Conservation (phyloP, 257 asterid genomes). For the Solanum habrochaites region DNA sequence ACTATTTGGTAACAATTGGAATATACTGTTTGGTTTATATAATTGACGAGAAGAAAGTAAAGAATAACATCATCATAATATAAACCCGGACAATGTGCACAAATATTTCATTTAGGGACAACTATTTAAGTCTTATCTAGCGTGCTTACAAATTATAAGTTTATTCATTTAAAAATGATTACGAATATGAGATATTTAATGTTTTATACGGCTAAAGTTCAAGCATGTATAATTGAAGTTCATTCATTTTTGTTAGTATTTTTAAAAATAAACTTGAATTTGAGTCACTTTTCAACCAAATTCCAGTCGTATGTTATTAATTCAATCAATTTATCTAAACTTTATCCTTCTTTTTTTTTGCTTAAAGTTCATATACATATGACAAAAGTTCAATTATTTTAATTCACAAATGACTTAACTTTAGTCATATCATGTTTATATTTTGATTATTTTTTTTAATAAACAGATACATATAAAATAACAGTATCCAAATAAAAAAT, state of each 20-base stretch:
- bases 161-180: not conserved
- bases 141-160: not conserved
- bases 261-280: not conserved
- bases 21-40: not conserved
- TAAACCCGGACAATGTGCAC: not conserved
- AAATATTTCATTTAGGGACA: not conserved
- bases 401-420: not conserved
- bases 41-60: not conserved
- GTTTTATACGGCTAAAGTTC: not conserved
- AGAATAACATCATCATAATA: not conserved
- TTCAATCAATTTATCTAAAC: not conserved
- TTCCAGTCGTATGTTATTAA: not conserved
- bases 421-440: not conserved
- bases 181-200: not conserved
- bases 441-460: not conserved
- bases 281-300: not conserved
- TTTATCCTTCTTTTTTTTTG: not conserved
- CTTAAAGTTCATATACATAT: not conserved
- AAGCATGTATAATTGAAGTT: not conserved
- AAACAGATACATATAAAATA: not conserved
- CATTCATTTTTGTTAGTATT: not conserved
- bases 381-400: not conserved
- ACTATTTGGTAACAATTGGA: not conserved
- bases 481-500: not conserved
- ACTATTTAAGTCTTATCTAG: not conserved